These are phyloP conservation scores for Diplodia seriata DNA, from an alignment of 2,329 filamentous ascomycete genomes.

Conservation along the genomic window DNA sequence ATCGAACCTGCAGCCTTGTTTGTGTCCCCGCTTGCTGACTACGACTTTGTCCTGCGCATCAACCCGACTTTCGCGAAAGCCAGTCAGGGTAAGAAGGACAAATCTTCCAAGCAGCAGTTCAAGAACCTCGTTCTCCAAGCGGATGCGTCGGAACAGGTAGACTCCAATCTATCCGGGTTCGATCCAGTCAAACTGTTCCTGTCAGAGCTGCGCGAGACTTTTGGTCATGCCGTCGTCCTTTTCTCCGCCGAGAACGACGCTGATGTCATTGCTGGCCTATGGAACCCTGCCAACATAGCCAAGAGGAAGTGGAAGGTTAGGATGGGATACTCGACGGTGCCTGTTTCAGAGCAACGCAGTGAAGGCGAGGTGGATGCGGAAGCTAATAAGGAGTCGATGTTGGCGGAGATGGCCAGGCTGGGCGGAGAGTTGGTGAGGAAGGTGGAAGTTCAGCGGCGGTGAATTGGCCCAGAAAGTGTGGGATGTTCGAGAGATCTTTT, in stretches of 20 bases:
- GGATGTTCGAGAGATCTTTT: not conserved
- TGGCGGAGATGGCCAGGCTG: conserved; percentile 73
- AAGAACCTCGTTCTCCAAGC: conserved; percentile 78
- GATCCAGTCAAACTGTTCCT: conserved; percentile 70
- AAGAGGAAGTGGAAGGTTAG: conserved; percentile 72
- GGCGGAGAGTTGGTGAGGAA: conserved; percentile 64
- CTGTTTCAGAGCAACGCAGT: conserved; percentile 47
- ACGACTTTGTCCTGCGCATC: conserved; percentile 84
- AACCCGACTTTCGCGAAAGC: conserved; percentile 59
- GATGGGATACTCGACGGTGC: conserved; percentile 70
- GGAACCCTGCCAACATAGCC: conserved; percentile 63
- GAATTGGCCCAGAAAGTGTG: not conserved
- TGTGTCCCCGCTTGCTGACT: conserved; percentile 74
- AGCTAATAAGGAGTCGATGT: conserved; percentile 70
- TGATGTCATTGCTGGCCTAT: conserved; percentile 67
- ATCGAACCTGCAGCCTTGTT: conserved; percentile 69
- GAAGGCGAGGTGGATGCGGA: conserved; percentile 59
- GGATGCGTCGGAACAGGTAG: conserved; percentile 42
- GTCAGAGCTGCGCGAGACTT: conserved; percentile 70
- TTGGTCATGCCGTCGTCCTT: conserved; percentile 75
- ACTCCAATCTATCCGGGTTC: conserved; percentile 59
- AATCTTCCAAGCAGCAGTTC: conserved; percentile 61
- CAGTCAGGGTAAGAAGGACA: conserved; percentile 38
- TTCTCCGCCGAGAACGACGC: conserved; percentile 73
- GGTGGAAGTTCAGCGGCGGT: conserved; percentile 29